A percentile compares a stretch with the other conserved stretches of the same genome.
Evolutionary conservation across 2,329 filamentous ascomycete species (phyloP).

Genomic region (Xylogone sp.): DNA sequence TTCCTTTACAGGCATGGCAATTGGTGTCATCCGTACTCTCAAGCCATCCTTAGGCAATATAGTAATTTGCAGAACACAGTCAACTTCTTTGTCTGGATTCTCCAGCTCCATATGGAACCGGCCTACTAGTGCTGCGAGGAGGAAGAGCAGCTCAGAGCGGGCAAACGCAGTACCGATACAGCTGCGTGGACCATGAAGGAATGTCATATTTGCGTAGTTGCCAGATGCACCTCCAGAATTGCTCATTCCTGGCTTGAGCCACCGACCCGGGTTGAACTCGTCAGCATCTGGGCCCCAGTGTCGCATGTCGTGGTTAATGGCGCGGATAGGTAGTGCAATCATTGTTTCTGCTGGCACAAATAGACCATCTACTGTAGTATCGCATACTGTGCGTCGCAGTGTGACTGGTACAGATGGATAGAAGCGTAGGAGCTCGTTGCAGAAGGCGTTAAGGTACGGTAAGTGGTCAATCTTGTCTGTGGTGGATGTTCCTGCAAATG

Average conservation of each 20-base stretch:
- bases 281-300: constrained; percentile 74
- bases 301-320: constrained; percentile 60
- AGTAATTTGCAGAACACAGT: too few species aligned
- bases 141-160: too few species aligned
- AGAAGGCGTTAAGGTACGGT: constrained; percentile 73
- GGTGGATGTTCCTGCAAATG: constrained; percentile 40
- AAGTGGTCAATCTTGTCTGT: constrained; percentile 52
- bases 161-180: constrained; percentile 81
- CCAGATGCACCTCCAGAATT: constrained; percentile 62
- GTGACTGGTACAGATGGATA: constrained; percentile 67
- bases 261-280: constrained; percentile 73
- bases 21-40: too few species aligned
- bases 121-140: too few species aligned
- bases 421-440: constrained; percentile 69
- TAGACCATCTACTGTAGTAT: constrained; percentile 61
- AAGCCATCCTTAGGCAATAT: too few species aligned
- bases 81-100: too few species aligned
- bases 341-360: constrained; percentile 64
- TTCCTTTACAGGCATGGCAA: too few species aligned
- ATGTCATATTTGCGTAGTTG: constrained; percentile 76
- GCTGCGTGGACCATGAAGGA: constrained; percentile 76
- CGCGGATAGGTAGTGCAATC: constrained; percentile 60
- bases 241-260: constrained; percentile 43
- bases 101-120: too few species aligned
- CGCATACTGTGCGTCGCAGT: constrained; percentile 55